Evolutionary conservation across 495 filamentous ascomycete genomes (phyloP), one percentile per base, ranked within the genome.

Genomic region (Tuber borchii): DNA sequence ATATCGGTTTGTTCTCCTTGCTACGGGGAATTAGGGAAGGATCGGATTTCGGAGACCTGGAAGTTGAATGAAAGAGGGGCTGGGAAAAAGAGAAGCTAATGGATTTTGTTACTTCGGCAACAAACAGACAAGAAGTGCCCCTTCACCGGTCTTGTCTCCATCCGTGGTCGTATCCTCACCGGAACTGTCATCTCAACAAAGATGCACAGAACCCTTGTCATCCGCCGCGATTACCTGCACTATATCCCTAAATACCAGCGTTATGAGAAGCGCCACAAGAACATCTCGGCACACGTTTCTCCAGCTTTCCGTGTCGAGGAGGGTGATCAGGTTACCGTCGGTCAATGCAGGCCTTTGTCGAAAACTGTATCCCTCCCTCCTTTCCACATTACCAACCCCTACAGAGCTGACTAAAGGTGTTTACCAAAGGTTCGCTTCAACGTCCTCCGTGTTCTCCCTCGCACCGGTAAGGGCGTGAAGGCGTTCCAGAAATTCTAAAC

Each of bases 191-290:
- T 98, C 85, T 97, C 94, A 79, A 99, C 96, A 85, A 97, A 97
- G 92, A 97, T 97, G 94, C 94, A 97, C 91, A 91, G 94, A 85
- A 99, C 95, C 83, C 89, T 97, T 85, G 90, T 98, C 89, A 97
- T 99, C 90, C 96, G 95, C 86, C 93, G 95, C 86, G 96, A 99
- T 89, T 99, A 98, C 89, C 94, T 99, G 80, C 95, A 98, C 90
- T 98, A 92, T 90, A 90, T 98, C 85, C 94, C 94, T 85, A 98
- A 98, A 88, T 98, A 97, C 90, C 88, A 92, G 85, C 91, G 95
- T 90, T 99, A 99, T 87, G 96, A 99, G 93, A 97, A 97, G 90
- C 89, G 95, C 84, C 95, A 99, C 91, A 98, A 97, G 92, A 99
- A 99, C 90, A 88, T 99, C 69, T 92, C 95, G 81, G 96, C 95